Percentiles rank a stretch among this genome's conserved stretches.
Evolutionary conservation across 331 rosid species (phyloP).

Genomic region (Quercus phellos): DNA sequence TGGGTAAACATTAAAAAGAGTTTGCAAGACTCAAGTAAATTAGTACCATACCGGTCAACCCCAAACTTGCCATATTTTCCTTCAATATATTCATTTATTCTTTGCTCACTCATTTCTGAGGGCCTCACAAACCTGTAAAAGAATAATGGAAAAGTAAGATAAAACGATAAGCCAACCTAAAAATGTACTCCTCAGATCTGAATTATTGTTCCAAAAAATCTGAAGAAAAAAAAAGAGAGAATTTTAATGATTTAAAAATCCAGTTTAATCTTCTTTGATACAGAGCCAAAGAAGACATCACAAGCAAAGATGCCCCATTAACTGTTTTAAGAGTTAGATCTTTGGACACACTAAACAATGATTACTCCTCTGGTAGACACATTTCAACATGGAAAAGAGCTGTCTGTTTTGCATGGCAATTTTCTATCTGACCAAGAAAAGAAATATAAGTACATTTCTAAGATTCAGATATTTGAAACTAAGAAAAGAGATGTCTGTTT

Average conservation of each 20-base stretch:
- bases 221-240: not conserved
- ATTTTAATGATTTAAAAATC: not conserved
- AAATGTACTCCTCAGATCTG: not conserved
- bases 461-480: not conserved
- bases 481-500: not conserved
- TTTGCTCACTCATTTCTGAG: slow-evolving; percentile 55
- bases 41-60: slow-evolving; percentile 64
- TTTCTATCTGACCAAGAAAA: not conserved
- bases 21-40: not conserved
- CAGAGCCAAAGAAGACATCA: not conserved
- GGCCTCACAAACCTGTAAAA: slow-evolving; percentile 87
- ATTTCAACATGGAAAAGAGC: not conserved
- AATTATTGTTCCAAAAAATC: slow-evolving; percentile 1
- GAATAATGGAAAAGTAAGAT: slow-evolving; percentile 12
- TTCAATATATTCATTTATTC: slow-evolving; percentile 72
- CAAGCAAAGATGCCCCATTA: not conserved
- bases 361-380: not conserved
- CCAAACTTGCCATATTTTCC: slow-evolving; percentile 93
- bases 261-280: not conserved
- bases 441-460: not conserved
- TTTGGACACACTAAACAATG: not conserved
- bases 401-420: not conserved
- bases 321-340: not conserved
- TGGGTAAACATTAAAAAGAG: slow-evolving; percentile 7
- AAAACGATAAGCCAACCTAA: not conserved